Base-by-base conservation (phyloP, 371 early-diverging fungal species). In the Circinella umbellata region DNA sequence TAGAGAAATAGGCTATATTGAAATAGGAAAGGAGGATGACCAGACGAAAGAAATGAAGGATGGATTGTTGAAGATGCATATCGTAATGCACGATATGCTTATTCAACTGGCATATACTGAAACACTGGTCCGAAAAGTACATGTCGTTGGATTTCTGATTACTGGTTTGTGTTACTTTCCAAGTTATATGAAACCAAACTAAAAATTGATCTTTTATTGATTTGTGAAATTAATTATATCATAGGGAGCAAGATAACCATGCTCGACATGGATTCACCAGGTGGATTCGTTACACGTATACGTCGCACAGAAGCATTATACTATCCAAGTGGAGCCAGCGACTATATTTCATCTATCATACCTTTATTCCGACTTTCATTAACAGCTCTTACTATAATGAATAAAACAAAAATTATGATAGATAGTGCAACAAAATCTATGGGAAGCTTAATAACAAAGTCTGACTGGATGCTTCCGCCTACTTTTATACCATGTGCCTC, bases 61-160 rank as follows among this genome's bases (percentile, higher is more conserved):
- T 39, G 57, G 57, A 4, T 38, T 18, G 53, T 34, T 64, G 35
- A 69, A 69, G 35, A 38, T 69, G 64, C 46, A n/a, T n/a, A n/a
- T n/a, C n/a, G n/a, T n/a, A 7, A 53, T 63, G 64, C 51, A 63
- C 10, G 64, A 69, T 53, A 69, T 69, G 64, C 47, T 66, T 10
- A 51, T 65, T 37, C 46, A 42, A 4, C 27, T 57, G 34, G 57
- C 57, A 34, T 18, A 0, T 5, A 27, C 57, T 13, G 57, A 34
- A 34, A 7, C 10, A 0, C 20, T 57, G 27, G 10, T 57, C 18
- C 20, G 57, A 42, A 27, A 10, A 34, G 27, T 34, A n/a, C 57
- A 57, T 57, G 57, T 57, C 10, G 1, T 57, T n/a, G 57, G 57
- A 10, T 57, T 5, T n/a, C 35, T 57, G 57, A 57, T 57, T 13